These are phyloP conservation scores for Lachancea sp. DNA, from an alignment of 805 yeast species.

Conservation along the genomic window DNA sequence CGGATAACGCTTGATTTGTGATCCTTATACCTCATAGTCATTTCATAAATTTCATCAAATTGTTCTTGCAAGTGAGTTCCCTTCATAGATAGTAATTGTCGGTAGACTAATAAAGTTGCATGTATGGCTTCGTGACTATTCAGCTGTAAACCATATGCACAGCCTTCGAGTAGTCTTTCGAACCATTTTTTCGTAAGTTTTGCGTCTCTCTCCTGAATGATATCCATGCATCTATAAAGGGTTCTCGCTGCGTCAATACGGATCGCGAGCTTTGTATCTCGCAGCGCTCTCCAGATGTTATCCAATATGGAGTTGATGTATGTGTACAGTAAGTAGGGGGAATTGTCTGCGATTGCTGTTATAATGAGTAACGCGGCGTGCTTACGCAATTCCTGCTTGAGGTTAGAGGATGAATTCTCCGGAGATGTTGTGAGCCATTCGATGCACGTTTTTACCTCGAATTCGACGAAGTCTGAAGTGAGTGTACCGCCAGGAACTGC, in stretches of 20 bases:
- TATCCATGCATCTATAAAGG: conserved; percentile 67
- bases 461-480: conserved; percentile 89
- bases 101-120: conserved; percentile 74
- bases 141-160: conserved; percentile 50
- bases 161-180: conserved; percentile 58
- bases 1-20: conserved; percentile 71
- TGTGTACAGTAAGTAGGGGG: conserved; percentile 76
- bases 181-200: conserved; percentile 72
- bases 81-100: conserved; percentile 67
- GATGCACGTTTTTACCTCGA: conserved; percentile 79
- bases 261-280: conserved; percentile 69
- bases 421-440: conserved; percentile 76
- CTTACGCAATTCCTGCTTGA: conserved; percentile 75
- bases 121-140: conserved; percentile 68
- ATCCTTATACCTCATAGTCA: conserved; percentile 66
- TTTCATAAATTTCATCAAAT: conserved; percentile 72
- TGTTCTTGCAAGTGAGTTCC: conserved; percentile 67
- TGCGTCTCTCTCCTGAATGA: conserved; percentile 72
- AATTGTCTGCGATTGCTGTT: conserved; percentile 74
- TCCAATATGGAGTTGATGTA: conserved; percentile 74
- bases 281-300: conserved; percentile 79
- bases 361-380: conserved; percentile 87
- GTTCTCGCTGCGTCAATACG: conserved; percentile 82
- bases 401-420: conserved; percentile 37
- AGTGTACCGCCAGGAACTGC: conserved; percentile 86